A percentile compares a stretch with the other conserved stretches of the same genome.
These are phyloP conservation scores for Arthrobotrys entomopaga DNA, from an alignment of 2,329 filamentous ascomycete species.

Conservation along the genomic window DNA sequence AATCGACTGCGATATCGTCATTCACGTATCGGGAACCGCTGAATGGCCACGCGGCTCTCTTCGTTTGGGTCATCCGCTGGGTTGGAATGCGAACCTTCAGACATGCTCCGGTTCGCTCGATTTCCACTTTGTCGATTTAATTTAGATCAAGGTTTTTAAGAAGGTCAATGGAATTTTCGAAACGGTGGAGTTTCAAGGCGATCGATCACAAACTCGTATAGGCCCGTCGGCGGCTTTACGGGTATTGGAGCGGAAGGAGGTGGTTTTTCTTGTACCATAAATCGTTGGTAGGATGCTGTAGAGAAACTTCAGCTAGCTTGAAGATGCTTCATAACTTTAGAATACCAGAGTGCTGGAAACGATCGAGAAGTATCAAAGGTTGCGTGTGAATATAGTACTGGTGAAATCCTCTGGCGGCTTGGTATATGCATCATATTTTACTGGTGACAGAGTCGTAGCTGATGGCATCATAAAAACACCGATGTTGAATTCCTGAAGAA, in stretches of 20 bases:
- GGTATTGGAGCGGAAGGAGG: constrained; percentile 17
- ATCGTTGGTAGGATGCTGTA: neutral
- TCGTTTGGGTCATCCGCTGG: constrained; percentile 7
- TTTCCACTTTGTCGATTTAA: constrained; percentile 30
- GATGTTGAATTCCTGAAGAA: too few species aligned
- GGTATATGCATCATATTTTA: constrained; percentile 1
- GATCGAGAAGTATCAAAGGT: constrained; percentile 16
- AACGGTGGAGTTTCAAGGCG: constrained; percentile 25
- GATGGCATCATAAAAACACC: neutral
- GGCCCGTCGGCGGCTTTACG: constrained; percentile 3
- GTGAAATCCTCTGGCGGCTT: neutral
- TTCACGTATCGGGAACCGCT: constrained; percentile 34
- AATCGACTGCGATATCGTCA: constrained; percentile 22
- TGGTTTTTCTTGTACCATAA: neutral
- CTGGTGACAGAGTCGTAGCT: neutral
- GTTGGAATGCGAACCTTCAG: constrained; percentile 8
- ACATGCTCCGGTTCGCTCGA: constrained; percentile 4
- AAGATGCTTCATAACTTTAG: constrained; percentile 17
- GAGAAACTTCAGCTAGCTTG: constrained; percentile 24
- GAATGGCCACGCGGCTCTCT: neutral
- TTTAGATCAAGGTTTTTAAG: constrained; percentile 14
- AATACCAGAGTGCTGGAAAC: constrained; percentile 5
- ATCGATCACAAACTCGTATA: constrained; percentile 27
- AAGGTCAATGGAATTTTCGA: neutral
- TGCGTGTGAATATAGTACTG: constrained; percentile 22